Evolutionary conservation across 768 basidiomycete species (phyloP).

Genomic region (Clathrus columnatus): DNA sequence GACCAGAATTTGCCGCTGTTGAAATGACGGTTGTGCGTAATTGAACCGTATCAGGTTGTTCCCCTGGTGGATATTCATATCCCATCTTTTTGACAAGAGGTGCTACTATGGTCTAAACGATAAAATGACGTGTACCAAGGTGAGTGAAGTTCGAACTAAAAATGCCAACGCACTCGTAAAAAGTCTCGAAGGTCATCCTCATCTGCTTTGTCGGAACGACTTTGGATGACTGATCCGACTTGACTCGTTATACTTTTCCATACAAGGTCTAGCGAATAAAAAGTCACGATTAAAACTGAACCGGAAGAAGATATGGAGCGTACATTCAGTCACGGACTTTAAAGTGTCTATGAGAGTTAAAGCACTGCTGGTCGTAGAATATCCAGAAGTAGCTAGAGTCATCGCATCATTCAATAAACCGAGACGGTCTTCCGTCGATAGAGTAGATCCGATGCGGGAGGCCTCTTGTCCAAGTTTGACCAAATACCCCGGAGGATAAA

Average conservation of each 20-base stretch:
- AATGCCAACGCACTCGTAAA: slow-evolving; percentile 25
- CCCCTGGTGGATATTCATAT: slow-evolving; percentile 58
- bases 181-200: slow-evolving; percentile 28
- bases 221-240: slow-evolving; percentile 25
- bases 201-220: not conserved
- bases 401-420: slow-evolving; percentile 81
- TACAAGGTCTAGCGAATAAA: slow-evolving; percentile 53
- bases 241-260: slow-evolving; percentile 63
- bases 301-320: slow-evolving; percentile 20
- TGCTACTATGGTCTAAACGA: slow-evolving; percentile 32
- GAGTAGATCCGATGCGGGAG: slow-evolving; percentile 48
- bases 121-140: slow-evolving; percentile 8
- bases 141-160: not conserved
- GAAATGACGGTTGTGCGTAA: slow-evolving; percentile 68
- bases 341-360: slow-evolving; percentile 65
- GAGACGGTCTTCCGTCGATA: slow-evolving; percentile 79
- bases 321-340: slow-evolving; percentile 69
- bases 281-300: slow-evolving; percentile 10
- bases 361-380: slow-evolving; percentile 65
- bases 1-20: slow-evolving; percentile 41
- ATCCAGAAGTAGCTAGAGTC: slow-evolving; percentile 74
- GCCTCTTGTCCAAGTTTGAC: slow-evolving; percentile 77
- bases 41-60: slow-evolving; percentile 58
- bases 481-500: slow-evolving; percentile 76
- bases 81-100: slow-evolving; percentile 77